Percentiles rank a stretch among this genome's conserved stretches.
These are phyloP conservation scores for Drechslerella coelobrocha DNA, from an alignment of 2,329 filamentous ascomycete genomes.

Conservation along the genomic window DNA sequence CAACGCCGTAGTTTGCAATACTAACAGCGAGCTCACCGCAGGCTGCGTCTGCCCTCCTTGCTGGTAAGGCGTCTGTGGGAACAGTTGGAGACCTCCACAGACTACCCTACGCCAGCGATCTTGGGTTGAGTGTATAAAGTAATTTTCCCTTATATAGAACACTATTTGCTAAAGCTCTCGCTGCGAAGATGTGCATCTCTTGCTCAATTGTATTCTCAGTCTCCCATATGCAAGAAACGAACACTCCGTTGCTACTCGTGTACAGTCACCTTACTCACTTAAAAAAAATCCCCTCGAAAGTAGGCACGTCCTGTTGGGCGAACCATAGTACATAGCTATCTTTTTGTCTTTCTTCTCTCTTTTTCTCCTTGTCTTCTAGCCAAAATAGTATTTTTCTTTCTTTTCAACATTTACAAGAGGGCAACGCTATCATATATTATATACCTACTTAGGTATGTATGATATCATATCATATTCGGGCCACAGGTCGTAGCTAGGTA, in stretches of 20 bases:
- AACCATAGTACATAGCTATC: constrained; percentile 37
- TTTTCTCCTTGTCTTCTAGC: no score
- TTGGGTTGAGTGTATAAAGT: constrained; percentile 86
- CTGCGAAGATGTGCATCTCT: constrained; percentile 9
- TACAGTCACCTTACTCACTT: constrained; percentile 49
- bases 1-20: not conserved
- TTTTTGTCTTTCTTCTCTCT: constrained; percentile 8
- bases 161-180: constrained; percentile 20
- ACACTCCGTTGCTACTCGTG: constrained; percentile 35
- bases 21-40: constrained; percentile 58
- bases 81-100: constrained; percentile 89
- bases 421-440: no score
- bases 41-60: constrained; percentile 86
- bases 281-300: constrained; percentile 30
- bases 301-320: constrained; percentile 13
- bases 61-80: constrained; percentile 86
- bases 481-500: no score
- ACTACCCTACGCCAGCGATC: constrained; percentile 90
- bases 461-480: no score
- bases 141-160: constrained; percentile 22
- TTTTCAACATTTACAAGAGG: not conserved
- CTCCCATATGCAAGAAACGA: constrained; percentile 20
- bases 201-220: constrained; percentile 24
- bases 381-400: constrained; percentile 2
- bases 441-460: no score